Conservation (phyloP, 768 basidiomycete species). For the Coprinopsis cinerea region DNA sequence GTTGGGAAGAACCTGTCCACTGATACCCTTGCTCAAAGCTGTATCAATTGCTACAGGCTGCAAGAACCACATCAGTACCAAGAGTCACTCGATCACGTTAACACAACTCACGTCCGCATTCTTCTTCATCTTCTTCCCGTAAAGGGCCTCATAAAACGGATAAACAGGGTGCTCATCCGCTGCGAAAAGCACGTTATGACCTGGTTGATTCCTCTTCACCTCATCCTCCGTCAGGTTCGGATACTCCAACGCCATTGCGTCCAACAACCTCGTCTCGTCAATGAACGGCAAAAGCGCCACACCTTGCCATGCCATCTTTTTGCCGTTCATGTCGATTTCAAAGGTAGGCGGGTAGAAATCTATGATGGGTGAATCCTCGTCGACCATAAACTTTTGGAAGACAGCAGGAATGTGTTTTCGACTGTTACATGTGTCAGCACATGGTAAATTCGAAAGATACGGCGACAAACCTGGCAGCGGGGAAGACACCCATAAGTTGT, state of each 20-base stretch:
- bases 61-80: slow-evolving; percentile 12
- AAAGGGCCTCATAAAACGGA: slow-evolving; percentile 81
- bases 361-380: slow-evolving; percentile 84
- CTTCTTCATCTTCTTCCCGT: slow-evolving; percentile 79
- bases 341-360: slow-evolving; percentile 94
- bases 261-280: slow-evolving; percentile 74
- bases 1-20: slow-evolving; percentile 75
- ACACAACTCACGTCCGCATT: slow-evolving; percentile 47
- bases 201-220: slow-evolving; percentile 76
- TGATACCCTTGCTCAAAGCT: slow-evolving; percentile 69
- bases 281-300: slow-evolving; percentile 97
- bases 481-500: slow-evolving; percentile 98
- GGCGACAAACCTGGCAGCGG: slow-evolving; percentile 69
- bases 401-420: slow-evolving; percentile 81
- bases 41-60: slow-evolving; percentile 74
- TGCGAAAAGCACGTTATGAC: slow-evolving; percentile 77
- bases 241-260: slow-evolving; percentile 71
- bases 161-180: slow-evolving; percentile 82
- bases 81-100: slow-evolving; percentile 5
- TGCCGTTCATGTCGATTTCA: slow-evolving; percentile 99
- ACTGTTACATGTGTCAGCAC: slow-evolving; percentile 33
- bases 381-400: slow-evolving; percentile 85
- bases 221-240: slow-evolving; percentile 76
- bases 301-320: slow-evolving; percentile 99
- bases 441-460: slow-evolving; percentile 5